phyloP scores from a whole-genome alignment of 2,329 filamentous ascomycete species.

The Trichoderma brevicompactum region DNA sequence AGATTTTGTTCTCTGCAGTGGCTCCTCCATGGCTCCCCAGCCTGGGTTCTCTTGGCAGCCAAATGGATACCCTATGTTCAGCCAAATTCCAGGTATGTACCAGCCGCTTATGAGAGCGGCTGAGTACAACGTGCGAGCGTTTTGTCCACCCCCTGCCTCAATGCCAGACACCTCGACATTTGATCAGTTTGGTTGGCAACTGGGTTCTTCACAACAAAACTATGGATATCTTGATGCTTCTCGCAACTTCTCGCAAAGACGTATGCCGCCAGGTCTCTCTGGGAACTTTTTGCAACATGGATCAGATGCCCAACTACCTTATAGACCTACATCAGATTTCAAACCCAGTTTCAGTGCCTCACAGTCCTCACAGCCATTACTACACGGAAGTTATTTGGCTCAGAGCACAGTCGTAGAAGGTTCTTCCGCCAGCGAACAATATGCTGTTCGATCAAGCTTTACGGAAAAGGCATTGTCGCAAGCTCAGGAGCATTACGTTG shows the following conservation, averaged over 20 bases:
- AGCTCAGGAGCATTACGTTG: conserved; percentile 74
- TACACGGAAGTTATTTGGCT: conserved; percentile 1
- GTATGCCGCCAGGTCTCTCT: not conserved
- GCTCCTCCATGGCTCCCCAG: not conserved
- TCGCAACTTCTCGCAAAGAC: not conserved
- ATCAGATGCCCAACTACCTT: conserved; percentile 2
- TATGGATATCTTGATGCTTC: conserved; percentile 17
- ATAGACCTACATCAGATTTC: not conserved
- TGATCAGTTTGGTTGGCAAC: conserved; percentile 33
- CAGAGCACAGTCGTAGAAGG: not conserved
- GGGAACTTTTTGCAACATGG: not conserved
- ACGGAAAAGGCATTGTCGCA: conserved; percentile 70
- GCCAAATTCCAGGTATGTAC: conserved; percentile 34
- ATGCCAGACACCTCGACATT: conserved; percentile 40
- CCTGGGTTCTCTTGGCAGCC: conserved; percentile 19
- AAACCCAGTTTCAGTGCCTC: not conserved
- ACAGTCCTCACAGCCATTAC: not conserved
- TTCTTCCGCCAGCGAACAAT: not conserved
- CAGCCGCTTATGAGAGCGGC: conserved; percentile 44
- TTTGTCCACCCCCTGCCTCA: conserved; percentile 44
- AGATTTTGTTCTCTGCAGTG: conserved; percentile 21
- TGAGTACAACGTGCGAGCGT: conserved; percentile 46
- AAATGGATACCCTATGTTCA: conserved; percentile 27
- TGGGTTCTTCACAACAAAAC: conserved; percentile 28
- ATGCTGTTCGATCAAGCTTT: conserved; percentile 49